Evolutionary conservation across 1,284 basidiomycete genomes (phyloP).

Genomic region (Kwoniella shivajii): DNA sequence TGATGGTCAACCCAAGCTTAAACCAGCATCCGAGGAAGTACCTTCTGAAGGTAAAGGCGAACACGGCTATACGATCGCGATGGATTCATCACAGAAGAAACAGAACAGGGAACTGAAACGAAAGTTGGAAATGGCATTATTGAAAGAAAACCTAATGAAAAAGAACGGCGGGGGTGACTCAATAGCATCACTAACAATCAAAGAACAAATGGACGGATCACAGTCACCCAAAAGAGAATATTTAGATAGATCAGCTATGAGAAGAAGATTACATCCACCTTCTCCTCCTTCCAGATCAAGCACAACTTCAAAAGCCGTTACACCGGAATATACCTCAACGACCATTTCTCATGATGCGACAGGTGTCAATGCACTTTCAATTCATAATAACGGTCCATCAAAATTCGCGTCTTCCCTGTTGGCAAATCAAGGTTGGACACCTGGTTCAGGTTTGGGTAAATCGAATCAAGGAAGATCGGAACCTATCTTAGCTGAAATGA

Average conservation of each 20-base stretch:
- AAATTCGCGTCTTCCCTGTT: slow-evolving; percentile 32
- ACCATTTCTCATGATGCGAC: neutral
- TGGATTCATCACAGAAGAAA: slow-evolving; percentile 28
- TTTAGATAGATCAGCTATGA: slow-evolving; percentile 48
- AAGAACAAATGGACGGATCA: neutral
- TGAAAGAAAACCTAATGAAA: slow-evolving; percentile 40
- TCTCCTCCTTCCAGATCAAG: slow-evolving; percentile 18
- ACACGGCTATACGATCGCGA: slow-evolving; percentile 14
- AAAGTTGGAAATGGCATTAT: slow-evolving; percentile 37
- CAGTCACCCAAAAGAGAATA: slow-evolving; percentile 14
- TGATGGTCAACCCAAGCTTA: slow-evolving; percentile 19
- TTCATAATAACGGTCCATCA: neutral
- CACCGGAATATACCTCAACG: neutral
- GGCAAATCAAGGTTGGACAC: slow-evolving; percentile 45
- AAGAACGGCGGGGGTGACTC: slow-evolving; percentile 3
- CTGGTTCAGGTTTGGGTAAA: slow-evolving; percentile 41
- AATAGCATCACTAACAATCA: neutral
- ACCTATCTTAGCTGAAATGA: slow-evolving; percentile 31
- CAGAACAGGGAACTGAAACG: slow-evolving; percentile 32
- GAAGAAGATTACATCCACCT: slow-evolving; percentile 32
- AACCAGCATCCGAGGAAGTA: neutral
- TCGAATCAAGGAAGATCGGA: slow-evolving; percentile 33
- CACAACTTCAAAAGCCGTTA: neutral
- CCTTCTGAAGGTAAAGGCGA: neutral
- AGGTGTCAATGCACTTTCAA: slow-evolving; percentile 2